Evolutionary conservation across 345 rosid genomes (phyloP), one percentile per base, ranked within the genome.

Genomic region (Aegle marmelos): DNA sequence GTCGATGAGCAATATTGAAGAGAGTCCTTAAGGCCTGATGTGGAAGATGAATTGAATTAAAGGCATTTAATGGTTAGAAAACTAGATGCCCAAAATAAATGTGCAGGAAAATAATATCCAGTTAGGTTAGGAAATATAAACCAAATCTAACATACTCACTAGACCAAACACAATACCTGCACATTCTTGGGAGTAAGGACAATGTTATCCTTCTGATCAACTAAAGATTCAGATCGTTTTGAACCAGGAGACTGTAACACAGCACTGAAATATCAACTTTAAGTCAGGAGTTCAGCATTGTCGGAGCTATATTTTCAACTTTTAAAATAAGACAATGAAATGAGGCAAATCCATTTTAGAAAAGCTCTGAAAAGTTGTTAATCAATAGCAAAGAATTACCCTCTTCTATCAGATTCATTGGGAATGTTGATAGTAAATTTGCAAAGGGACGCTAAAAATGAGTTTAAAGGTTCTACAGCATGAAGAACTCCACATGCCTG

Each of bases 401-500:
- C 93, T 89, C 73, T 91, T 76, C 82, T 92, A 79, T 94, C 98
- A 30, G 82, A 85, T 76, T 94, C 98, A 78, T 68, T 87, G 41
- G 99, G 98, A 80, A 92, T 86, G 86, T 85, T 89, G 79, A 92
- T 96, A 0, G 98, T 92, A 88, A 91, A 91, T 86, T 94, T 96
- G 90, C 98, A 96, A 68, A 92, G 94, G 1, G 99, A 96, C 63
- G 99, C 98, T 79, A 94, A 92, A 85, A 91, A 96, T 41, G 99
- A 89, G 85, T 96, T 96, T 78, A 96, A 88, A 72, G 99, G 99
- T 83, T 96, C 98, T 72, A 94, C 86, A 76, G 97, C 97, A 88
- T 85, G 97, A 83, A 96, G 97, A 81, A 96, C 94, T 71, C 99
- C 99, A 87, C 98, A 96, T 66, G 99, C 99, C 99, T 96, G 91